phyloP scores from a whole-genome alignment of 805 yeast species.

The Kodamaea fukazawae region DNA sequence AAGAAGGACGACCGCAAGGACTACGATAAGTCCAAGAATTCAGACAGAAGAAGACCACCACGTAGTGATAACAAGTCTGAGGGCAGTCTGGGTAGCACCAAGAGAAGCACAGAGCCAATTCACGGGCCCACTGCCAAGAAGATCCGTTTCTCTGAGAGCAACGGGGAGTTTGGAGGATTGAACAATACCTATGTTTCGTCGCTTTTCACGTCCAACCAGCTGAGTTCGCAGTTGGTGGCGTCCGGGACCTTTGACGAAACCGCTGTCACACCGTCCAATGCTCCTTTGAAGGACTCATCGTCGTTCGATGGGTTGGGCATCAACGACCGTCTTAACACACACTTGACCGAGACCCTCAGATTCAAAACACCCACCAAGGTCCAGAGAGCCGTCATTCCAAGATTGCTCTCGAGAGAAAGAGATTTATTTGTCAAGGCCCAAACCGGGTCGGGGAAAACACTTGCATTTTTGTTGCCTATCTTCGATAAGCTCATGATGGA shows the following conservation, averaged over 20 bases:
- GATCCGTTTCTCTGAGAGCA: constrained; percentile 44
- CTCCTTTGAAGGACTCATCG: constrained; percentile 71
- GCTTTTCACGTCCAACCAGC: constrained; percentile 52
- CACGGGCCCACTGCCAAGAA: constrained; percentile 29
- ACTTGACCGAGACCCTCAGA: constrained; percentile 54
- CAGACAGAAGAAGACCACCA: constrained; percentile 9
- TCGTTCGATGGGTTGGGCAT: constrained; percentile 74
- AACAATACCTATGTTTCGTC: constrained; percentile 78
- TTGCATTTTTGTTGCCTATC: constrained; percentile 84
- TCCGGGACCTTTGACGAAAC: constrained; percentile 25
- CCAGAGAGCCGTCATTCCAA: constrained; percentile 79
- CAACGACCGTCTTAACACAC: constrained; percentile 48
- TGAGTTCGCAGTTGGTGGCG: constrained; percentile 49
- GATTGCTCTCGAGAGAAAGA: constrained; percentile 38
- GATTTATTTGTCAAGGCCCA: constrained; percentile 94
- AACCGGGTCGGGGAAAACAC: constrained; percentile 97
- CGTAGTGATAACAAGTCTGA: constrained; percentile 2
- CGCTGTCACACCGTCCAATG: constrained; percentile 56
- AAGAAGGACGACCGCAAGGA: constrained; percentile 9
- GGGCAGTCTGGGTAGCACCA: not conserved
- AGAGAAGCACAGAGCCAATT: constrained; percentile 14
- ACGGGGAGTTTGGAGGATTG: constrained; percentile 53
- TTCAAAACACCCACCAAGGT: constrained; percentile 77
- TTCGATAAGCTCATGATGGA: constrained; percentile 66
- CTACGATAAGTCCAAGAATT: constrained; percentile 12